A percentile compares a stretch with the other conserved stretches of the same genome.
Conservation (phyloP, 23 red algal genomes). For the Gracilaria domingensis region DNA sequence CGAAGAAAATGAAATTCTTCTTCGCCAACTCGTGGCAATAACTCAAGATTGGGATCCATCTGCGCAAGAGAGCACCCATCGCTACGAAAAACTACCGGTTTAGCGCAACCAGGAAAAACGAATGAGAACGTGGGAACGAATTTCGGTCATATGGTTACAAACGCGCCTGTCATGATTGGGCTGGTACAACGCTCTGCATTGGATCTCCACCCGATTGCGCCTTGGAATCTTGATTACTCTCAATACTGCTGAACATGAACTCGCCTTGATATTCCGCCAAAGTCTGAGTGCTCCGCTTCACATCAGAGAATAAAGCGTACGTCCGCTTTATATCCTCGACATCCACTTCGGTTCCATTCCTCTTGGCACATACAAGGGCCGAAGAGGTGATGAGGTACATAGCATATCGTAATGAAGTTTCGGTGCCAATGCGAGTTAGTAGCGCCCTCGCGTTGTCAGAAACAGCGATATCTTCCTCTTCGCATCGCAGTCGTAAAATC, state of each 20-base stretch:
- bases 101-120: no score
- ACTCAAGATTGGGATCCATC: no score
- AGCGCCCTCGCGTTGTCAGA: conserved; percentile 75
- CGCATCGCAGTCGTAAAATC: conserved; percentile 91
- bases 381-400: conserved; percentile 98
- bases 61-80: no score
- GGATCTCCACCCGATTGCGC: conserved; percentile 1
- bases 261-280: conserved; percentile 87
- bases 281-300: conserved; percentile 89
- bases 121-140: no score
- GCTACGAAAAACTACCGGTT: no score
- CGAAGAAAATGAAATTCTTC: no score
- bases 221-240: conserved; percentile 21
- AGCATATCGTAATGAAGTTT: conserved; percentile 94
- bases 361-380: conserved; percentile 85
- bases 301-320: conserved; percentile 92
- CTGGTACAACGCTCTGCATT: conserved; percentile 21
- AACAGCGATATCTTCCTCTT: conserved; percentile 95
- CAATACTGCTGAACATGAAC: conserved; percentile 85
- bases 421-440: conserved; percentile 86
- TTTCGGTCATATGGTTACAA: not conserved
- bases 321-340: conserved; percentile 97
- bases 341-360: conserved; percentile 81
- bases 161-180: not conserved
- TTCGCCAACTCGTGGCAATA: no score